Conservation (phyloP, 2,329 filamentous ascomycete genomes). For the Botrytis cinerea region DNA sequence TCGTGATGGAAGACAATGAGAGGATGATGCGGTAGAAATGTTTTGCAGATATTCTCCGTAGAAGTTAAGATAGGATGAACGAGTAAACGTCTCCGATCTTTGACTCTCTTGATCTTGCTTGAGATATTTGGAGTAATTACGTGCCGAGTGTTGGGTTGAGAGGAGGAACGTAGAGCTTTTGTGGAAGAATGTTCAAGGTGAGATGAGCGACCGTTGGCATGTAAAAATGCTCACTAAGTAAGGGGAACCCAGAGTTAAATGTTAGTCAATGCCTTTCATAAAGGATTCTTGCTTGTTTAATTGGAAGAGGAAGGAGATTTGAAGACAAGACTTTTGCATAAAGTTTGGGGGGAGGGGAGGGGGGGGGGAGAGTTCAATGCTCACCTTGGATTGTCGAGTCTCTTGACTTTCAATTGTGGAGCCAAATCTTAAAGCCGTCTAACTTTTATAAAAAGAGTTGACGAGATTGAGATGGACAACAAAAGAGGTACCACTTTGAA, state of each 20-base stretch:
- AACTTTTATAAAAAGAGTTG: conserved; percentile 7
- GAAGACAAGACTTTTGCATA: conserved; percentile 5
- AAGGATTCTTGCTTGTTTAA: conserved; percentile 3
- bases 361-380: not conserved
- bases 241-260: conserved; percentile 34
- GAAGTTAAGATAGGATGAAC: conserved; percentile 41
- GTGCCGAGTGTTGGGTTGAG: conserved; percentile 31
- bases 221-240: conserved; percentile 35
- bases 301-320: not conserved
- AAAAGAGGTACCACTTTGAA: conserved; percentile 15
- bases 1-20: conserved; percentile 27
- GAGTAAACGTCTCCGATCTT: conserved; percentile 44
- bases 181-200: conserved; percentile 27
- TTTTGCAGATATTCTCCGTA: conserved; percentile 26
- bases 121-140: conserved; percentile 30
- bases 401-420: conserved; percentile 24
- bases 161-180: conserved; percentile 33
- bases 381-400: conserved; percentile 24
- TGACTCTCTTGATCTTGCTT: conserved; percentile 24
- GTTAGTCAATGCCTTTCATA: conserved; percentile 34
- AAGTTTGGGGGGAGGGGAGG: not conserved
- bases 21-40: conserved; percentile 9
- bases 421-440: conserved; percentile 25
- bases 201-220: conserved; percentile 41
- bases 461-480: conserved; percentile 18